Evolutionary conservation across 2,329 filamentous ascomycete species (phyloP).

Genomic region (Penicillium thymicola): DNA sequence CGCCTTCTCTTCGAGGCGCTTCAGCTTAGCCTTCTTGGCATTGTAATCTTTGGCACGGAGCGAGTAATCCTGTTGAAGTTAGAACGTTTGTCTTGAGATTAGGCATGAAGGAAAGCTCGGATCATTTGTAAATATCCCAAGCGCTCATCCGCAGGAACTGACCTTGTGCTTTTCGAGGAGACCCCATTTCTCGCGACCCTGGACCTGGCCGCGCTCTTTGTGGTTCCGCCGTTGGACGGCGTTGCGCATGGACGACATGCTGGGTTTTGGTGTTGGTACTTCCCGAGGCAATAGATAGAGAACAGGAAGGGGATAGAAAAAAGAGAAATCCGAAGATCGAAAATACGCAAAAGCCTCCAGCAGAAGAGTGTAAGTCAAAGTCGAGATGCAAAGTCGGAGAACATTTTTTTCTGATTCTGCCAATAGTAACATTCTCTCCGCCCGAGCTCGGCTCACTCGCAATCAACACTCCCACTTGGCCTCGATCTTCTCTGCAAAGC

Average conservation of each 20-base stretch:
- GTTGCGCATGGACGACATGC: slow-evolving; percentile 59
- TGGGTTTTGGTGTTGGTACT: slow-evolving; percentile 8
- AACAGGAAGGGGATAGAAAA: background rate
- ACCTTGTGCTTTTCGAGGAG: slow-evolving; percentile 95
- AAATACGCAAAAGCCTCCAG: background rate
- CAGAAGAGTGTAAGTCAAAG: slow-evolving; percentile 5
- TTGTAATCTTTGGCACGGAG: slow-evolving; percentile 64
- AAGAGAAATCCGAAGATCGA: background rate
- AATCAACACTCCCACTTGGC: slow-evolving; percentile 21
- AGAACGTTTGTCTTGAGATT: background rate
- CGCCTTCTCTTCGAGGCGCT: slow-evolving; percentile 58
- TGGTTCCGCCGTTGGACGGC: slow-evolving; percentile 78
- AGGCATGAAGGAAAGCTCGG: background rate
- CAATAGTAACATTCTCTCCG: slow-evolving; percentile 21
- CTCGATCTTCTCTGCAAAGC: slow-evolving; percentile 4
- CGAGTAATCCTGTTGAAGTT: slow-evolving; percentile 54
- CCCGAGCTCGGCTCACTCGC: slow-evolving; percentile 23
- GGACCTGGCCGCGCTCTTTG: slow-evolving; percentile 82
- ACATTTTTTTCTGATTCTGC: slow-evolving; percentile 25
- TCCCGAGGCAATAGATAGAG: background rate
- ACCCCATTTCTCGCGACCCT: slow-evolving; percentile 79
- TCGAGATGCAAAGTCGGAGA: slow-evolving; percentile 14
- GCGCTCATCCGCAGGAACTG: slow-evolving; percentile 5
- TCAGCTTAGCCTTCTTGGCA: slow-evolving; percentile 58
- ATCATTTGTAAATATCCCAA: background rate